These are phyloP conservation scores for Stephanodiscus minutulus DNA, from an alignment of 108 stramenopile genomes.

Conservation along the genomic window DNA sequence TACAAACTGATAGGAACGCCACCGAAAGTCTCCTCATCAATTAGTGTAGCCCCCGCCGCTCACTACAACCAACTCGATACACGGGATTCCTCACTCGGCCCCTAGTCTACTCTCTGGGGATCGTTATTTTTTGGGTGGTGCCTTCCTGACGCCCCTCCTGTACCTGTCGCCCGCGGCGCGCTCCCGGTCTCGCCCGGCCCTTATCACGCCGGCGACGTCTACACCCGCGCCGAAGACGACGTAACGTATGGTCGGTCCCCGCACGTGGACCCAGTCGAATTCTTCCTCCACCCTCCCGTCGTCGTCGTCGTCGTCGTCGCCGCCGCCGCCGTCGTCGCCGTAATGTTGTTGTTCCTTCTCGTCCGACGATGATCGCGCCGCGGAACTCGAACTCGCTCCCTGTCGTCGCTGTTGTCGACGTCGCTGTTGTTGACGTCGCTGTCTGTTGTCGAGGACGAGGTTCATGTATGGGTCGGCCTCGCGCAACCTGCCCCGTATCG, in stretches of 20 bases:
- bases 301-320: neutral
- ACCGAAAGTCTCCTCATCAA: constrained; percentile 10
- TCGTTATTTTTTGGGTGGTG: neutral
- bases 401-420: too few relatives aligned
- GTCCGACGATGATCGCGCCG: too few relatives aligned
- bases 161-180: constrained; percentile 61
- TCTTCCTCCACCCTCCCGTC: constrained; percentile 2
- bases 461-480: constrained; percentile 78
- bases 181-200: constrained; percentile 61
- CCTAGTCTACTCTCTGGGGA: too few relatives aligned
- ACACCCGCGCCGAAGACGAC: constrained; percentile 77
- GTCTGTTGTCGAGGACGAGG: constrained; percentile 42
- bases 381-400: too few relatives aligned
- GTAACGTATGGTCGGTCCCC: constrained; percentile 74
- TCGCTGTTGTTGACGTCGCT: neutral
- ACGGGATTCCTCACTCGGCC: too few relatives aligned
- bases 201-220: constrained; percentile 51
- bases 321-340: neutral
- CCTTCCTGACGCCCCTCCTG: constrained; percentile 64
- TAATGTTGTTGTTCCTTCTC: constrained; percentile 9
- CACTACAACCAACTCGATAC: too few relatives aligned
- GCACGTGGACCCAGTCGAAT: constrained; percentile 55
- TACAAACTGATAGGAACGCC: constrained; percentile 18
- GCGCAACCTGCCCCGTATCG: constrained; percentile 54
- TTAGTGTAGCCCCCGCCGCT: neutral